Evolutionary conservation across 306 rosid species (phyloP).

Genomic region (Mucuna pruriens): DNA sequence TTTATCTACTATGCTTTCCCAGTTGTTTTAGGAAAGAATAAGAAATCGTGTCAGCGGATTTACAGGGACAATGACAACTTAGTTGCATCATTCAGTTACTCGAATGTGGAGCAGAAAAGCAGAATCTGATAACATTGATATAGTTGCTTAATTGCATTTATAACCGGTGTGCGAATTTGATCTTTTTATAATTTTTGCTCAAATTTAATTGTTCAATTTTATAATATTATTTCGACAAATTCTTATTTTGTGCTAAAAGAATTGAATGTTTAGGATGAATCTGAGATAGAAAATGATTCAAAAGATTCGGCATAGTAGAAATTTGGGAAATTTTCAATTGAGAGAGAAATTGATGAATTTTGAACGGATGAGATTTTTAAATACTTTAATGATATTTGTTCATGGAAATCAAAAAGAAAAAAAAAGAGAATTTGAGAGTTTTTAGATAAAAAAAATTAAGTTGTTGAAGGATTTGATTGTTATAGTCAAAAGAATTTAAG

Average conservation of each 20-base stretch:
- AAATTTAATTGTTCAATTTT: background rate
- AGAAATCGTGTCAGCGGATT: background rate
- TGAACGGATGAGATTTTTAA: background rate
- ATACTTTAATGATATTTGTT: too few species aligned
- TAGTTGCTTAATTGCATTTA: background rate
- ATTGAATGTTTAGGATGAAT: background rate
- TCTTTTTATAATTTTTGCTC: background rate
- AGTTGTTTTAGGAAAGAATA: background rate
- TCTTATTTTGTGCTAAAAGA: too few species aligned
- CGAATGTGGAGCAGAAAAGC: background rate
- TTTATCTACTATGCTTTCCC: slow-evolving; percentile 16
- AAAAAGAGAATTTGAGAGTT: too few species aligned
- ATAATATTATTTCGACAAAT: background rate
- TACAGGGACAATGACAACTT: background rate
- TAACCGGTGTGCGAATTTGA: background rate
- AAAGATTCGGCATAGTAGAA: background rate
- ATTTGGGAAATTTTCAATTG: background rate
- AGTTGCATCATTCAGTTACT: slow-evolving; percentile 4
- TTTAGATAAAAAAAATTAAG: too few species aligned
- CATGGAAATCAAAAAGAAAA: too few species aligned
- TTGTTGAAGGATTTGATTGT: too few species aligned
- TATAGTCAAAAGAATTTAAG: too few species aligned
- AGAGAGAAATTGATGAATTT: background rate
- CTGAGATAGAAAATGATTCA: too few species aligned
- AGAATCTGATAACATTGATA: background rate